Evolutionary conservation across 177 flowering plant species (phyloP).

Genomic region (Vitis hybrid): DNA sequence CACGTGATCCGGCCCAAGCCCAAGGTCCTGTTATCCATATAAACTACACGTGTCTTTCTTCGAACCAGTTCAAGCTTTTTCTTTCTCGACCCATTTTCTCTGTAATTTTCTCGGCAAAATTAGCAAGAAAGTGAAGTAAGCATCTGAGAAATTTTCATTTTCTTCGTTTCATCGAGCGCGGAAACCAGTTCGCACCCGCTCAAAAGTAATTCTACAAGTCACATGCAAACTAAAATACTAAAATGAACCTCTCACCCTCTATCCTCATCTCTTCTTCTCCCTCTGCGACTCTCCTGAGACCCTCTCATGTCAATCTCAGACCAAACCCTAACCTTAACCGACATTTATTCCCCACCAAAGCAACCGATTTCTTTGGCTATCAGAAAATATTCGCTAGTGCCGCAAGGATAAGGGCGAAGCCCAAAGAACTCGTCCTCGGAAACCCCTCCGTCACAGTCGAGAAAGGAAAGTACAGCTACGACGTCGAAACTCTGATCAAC

Average conservation of each 20-base stretch:
- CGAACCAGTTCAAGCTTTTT: constrained; percentile 1
- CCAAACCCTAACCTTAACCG: constrained; percentile 5
- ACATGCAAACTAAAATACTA: constrained; percentile 12
- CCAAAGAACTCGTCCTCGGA: constrained; percentile 65
- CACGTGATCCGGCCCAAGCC: not conserved
- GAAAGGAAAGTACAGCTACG: constrained; percentile 94
- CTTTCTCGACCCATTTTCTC: not conserved
- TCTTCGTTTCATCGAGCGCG: not conserved
- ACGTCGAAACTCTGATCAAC: constrained; percentile 88
- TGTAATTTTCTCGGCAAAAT: constrained; percentile 9
- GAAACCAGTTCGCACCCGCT: too few relatives aligned
- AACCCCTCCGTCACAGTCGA: constrained; percentile 75
- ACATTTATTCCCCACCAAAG: not conserved
- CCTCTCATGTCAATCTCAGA: not conserved
- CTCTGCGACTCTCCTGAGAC: not conserved
- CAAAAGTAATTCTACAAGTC: not conserved
- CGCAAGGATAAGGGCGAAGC: constrained; percentile 40
- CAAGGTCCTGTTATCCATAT: constrained; percentile 14
- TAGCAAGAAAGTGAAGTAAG: too few relatives aligned
- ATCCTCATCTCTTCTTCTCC: constrained; percentile 6
- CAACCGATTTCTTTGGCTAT: constrained; percentile 4
- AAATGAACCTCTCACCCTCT: constrained; percentile 23
- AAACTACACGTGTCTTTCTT: constrained; percentile 11
- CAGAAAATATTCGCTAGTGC: constrained; percentile 10
- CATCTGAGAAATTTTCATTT: not conserved